Base-by-base conservation (phyloP, 768 basidiomycete genomes). In the Tylopilus vinaceipallidus region DNA sequence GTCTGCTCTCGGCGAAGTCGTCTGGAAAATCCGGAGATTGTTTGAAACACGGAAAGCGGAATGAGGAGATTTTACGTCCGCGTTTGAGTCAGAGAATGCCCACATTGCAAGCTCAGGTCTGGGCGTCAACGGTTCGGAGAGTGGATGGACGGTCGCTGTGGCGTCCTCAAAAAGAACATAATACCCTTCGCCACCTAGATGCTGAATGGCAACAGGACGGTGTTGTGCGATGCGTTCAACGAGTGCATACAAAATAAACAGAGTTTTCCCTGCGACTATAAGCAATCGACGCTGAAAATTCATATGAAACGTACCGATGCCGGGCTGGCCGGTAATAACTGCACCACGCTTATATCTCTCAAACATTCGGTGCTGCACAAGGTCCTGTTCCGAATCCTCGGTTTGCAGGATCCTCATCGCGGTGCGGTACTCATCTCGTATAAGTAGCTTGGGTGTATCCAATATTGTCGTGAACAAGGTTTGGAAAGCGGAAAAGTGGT, bases 321-420 rank as follows among this genome's bases (percentile, higher is more conserved):
- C 53, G 24, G 49, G 45, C 3, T 47, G 53, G 16, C 53, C 39
- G 11, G 24, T 29, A 23, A 43, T 41, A 16, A 38, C 51, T 0
- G 44, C 49, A 4, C 30, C 53, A 5, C 1, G 14, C 46, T 50
- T 12, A 6, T 2, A 5, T 23, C 12, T 16, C 23, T 23, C 30
- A 47, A 16, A 11, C 46, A 35, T 19, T 2, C 36, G 1, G 20
- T 12, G 54, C 46, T 2, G 9, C n/a, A 19, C 9, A n/a, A n/a
- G n/a, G n/a, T n/a, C n/a, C n/a, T n/a, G n/a, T n/a, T n/a, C n/a
- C n/a, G n/a, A n/a, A n/a, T n/a, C n/a, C n/a, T n/a, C n/a, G n/a
- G n/a, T n/a, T n/a, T n/a, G n/a, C n/a, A n/a, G n/a, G n/a, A n/a
- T n/a, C n/a, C n/a, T n/a, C n/a, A n/a, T n/a, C n/a, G n/a, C n/a